A percentile compares a stretch with the other conserved stretches of the same genome.
Conservation (phyloP, 768 basidiomycete genomes). For the Russula dissimulans region DNA sequence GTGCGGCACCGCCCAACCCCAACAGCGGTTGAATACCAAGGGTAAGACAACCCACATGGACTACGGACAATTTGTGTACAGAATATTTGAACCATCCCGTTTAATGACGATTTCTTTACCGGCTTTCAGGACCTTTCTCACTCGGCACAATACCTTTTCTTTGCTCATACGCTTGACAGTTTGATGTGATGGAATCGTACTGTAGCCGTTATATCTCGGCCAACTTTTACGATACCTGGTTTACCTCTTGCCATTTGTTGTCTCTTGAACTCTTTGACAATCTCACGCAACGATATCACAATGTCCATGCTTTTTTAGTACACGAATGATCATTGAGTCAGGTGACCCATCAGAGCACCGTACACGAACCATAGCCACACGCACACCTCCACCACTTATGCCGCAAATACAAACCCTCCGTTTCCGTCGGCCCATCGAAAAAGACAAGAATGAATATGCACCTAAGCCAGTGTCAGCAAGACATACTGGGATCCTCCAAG, state of each 20-base stretch:
- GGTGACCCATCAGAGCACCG: too few relatives aligned
- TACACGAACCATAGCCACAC: too few relatives aligned
- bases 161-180: not conserved
- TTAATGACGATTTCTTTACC: conserved; percentile 10
- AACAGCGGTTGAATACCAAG: conserved; percentile 8
- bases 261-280: not conserved
- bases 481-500: conserved; percentile 68
- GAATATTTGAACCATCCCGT: conserved; percentile 9
- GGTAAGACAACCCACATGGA: conserved; percentile 1
- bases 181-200: not conserved
- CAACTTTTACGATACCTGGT: conserved; percentile 7
- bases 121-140: not conserved
- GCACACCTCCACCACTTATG: not conserved
- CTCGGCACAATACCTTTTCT: conserved; percentile 1
- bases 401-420: conserved; percentile 27
- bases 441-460: conserved; percentile 18
- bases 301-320: not conserved
- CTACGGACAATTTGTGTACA: conserved; percentile 5
- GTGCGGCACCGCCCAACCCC: conserved; percentile 46
- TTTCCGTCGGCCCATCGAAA: conserved; percentile 26
- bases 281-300: not conserved
- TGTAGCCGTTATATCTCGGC: not conserved
- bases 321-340: too few relatives aligned
- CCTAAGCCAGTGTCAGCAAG: conserved; percentile 25
- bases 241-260: not conserved